Base-by-base conservation (phyloP, 345 rosid genomes). In the Citrus glauca region DNA sequence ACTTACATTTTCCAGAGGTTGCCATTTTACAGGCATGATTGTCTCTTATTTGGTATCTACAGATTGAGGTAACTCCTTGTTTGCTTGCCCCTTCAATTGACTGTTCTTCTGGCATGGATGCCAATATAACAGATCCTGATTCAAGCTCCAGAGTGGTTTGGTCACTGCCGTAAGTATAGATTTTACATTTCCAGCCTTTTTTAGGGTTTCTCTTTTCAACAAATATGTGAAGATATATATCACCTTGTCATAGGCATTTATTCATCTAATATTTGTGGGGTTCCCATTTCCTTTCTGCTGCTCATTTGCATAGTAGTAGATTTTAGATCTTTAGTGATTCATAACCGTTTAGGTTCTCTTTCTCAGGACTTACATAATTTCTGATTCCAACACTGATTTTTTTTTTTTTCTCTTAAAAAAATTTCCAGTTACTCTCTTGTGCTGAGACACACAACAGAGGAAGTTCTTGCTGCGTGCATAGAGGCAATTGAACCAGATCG, bases 391-490 rank as follows among this genome's bases (percentile, higher is more conserved):
- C 37, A 25, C 16, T 20, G 37, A 63, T 50, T 35, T 22, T 55
- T 65, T 75, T 65, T 32, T 65, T 32, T 28, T 75, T 76, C 24
- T 80, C 71, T 77, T 71, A 27, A 75, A 33, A 64, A 48, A 42
- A 65, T 75, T 84, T 84, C 45, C 93, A 95, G 98, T 79, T 95
- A 95, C 83, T 93, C 98, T 74, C 91, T 90, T 84, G 97, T 95
- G 79, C 86, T 93, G 78, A 92, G 98, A 85, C 99, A 95, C 92
- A 93, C 99, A 40, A 90, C 90, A 50, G 99, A 95, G 89, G 98
- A 95, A 88, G 90, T 95, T 78, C 96, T 89, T 77, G 98, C 86
- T 42, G 97, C 93, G 1, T 92, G 99, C 84, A 72, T 84, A 57
- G 99, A 93, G 86, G 94, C 99, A 55, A 86, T 93, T 45, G 93